phyloP scores from a whole-genome alignment of 345 rosid species.

The Cardamine resedifolia region DNA sequence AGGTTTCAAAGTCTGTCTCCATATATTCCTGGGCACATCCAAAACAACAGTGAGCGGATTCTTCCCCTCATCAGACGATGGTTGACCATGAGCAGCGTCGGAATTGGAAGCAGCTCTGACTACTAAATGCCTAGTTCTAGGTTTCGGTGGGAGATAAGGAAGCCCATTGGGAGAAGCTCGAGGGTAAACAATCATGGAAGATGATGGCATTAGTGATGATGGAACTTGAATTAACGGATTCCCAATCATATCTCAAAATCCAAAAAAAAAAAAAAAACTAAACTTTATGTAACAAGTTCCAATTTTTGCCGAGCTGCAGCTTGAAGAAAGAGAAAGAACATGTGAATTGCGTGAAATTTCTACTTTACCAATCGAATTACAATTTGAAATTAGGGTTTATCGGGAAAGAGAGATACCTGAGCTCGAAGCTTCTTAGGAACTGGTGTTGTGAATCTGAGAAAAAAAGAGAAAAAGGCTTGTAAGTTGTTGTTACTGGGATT shows the following conservation, averaged over 20 bases:
- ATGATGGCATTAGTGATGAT: slow-evolving; percentile 49
- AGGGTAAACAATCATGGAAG: slow-evolving; percentile 39
- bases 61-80: slow-evolving; percentile 48
- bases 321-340: neutral
- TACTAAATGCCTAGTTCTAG: slow-evolving; percentile 35
- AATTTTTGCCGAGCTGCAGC: slow-evolving; percentile 26
- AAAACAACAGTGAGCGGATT: slow-evolving; percentile 60
- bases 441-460: slow-evolving; percentile 38
- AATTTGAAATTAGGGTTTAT: slow-evolving; percentile 1
- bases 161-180: slow-evolving; percentile 41
- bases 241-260: slow-evolving; percentile 48
- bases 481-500: slow-evolving; percentile 12
- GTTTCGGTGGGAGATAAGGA: slow-evolving; percentile 58
- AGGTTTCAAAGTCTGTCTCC: slow-evolving; percentile 84
- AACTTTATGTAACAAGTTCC: slow-evolving; percentile 21
- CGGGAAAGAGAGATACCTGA: slow-evolving; percentile 27
- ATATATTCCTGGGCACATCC: slow-evolving; percentile 65
- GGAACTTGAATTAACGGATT: slow-evolving; percentile 47
- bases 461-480: too few species aligned
- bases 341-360: slow-evolving; percentile 30
- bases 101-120: slow-evolving; percentile 56
- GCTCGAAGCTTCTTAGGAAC: slow-evolving; percentile 22
- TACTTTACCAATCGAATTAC: slow-evolving; percentile 12
- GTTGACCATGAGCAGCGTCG: slow-evolving; percentile 50
- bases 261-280: neutral